Percentiles rank a stretch among this genome's conserved stretches.
Conservation (phyloP, 139 green algal species). For the Chlamydomonas applanata region DNA sequence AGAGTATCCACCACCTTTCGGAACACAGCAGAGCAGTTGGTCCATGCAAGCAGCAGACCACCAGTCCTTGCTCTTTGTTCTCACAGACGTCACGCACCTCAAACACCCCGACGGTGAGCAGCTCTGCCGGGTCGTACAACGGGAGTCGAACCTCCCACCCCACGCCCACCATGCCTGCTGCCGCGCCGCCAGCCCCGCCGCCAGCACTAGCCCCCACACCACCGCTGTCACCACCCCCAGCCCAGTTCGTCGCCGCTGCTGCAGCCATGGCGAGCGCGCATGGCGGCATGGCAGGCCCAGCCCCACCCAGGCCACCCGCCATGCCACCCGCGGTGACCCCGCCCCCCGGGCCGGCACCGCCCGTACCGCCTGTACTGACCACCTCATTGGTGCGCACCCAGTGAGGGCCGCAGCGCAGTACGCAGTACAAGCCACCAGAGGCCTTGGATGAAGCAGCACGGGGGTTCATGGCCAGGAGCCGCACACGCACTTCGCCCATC, state of each 20-base stretch:
- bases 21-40: too few species aligned
- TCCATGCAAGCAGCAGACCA: too few species aligned
- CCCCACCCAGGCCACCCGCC: too few species aligned
- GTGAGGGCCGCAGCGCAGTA: conserved; percentile 15
- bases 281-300: too few species aligned
- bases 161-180: not conserved
- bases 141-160: conserved; percentile 9
- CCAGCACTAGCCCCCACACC: too few species aligned
- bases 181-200: not conserved
- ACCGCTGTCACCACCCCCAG: too few species aligned
- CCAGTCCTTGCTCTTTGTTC: too few species aligned
- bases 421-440: not conserved
- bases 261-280: too few species aligned
- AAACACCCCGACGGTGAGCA: not conserved
- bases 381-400: conserved; percentile 19
- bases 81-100: too few species aligned
- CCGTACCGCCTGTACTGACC: not conserved
- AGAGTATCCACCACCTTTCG: too few species aligned
- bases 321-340: too few species aligned
- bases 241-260: not conserved
- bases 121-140: conserved; percentile 6
- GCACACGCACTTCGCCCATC: not conserved
- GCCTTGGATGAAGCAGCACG: not conserved
- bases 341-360: too few species aligned
- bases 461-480: not conserved